Conservation (phyloP, 768 basidiomycete species). For the Krasilnikovozyma curviuscula region DNA sequence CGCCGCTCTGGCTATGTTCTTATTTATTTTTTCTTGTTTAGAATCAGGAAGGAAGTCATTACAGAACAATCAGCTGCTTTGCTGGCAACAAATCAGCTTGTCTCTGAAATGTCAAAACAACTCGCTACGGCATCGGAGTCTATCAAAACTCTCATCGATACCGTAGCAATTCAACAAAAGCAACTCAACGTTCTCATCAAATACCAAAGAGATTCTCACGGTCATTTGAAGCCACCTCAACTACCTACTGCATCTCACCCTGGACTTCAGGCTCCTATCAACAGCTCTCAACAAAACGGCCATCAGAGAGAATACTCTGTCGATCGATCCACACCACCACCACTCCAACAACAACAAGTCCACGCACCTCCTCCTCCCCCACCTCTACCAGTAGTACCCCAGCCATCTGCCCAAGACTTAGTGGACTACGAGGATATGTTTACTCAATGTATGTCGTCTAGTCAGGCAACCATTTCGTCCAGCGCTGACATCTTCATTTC, state of each 20-base stretch:
- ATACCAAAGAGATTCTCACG: too few species aligned
- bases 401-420: background rate
- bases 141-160: slow-evolving; percentile 1
- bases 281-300: background rate
- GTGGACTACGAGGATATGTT: slow-evolving; percentile 1
- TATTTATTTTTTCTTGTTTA: background rate
- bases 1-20: background rate
- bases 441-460: too few species aligned
- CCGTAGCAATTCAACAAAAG: background rate
- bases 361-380: background rate
- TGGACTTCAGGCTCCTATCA: background rate
- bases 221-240: background rate
- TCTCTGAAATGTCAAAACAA: slow-evolving; percentile 7
- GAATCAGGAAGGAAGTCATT: slow-evolving; percentile 10
- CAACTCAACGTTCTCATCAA: slow-evolving; percentile 1
- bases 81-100: slow-evolving; percentile 3
- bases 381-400: background rate
- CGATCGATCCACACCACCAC: background rate
- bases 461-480: too few species aligned
- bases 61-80: slow-evolving; percentile 4
- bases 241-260: background rate
- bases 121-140: too few species aligned
- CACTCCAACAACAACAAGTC: background rate
- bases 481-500: too few species aligned
- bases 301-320: background rate